Evolutionary conservation across 2,329 filamentous ascomycete species (phyloP).

Genomic region (Nigrospora sphaerica): DNA sequence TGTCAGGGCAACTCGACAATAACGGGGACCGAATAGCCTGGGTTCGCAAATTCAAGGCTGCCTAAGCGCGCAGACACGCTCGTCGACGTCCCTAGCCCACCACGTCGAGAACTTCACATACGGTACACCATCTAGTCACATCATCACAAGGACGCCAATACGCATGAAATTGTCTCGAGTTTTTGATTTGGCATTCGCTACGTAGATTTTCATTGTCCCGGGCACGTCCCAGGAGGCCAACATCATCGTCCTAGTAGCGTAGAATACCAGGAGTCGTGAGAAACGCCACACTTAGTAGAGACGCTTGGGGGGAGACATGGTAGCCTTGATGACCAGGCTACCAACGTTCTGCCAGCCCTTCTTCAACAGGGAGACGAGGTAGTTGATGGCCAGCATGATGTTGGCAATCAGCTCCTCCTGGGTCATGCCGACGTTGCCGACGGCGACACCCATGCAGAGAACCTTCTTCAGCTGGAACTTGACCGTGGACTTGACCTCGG

Average conservation of each 20-base stretch:
- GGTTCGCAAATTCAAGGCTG: too few species aligned
- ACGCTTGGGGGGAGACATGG: slow-evolving; percentile 98
- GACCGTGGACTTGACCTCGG: slow-evolving; percentile 99
- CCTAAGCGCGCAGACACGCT: too few species aligned
- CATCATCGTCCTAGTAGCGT: too few species aligned
- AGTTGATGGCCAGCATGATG: slow-evolving; percentile 99
- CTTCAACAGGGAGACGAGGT: slow-evolving; percentile 98
- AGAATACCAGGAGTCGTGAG: too few species aligned
- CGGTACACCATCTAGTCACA: too few species aligned
- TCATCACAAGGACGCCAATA: too few species aligned
- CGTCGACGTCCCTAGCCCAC: too few species aligned
- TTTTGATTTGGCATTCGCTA: neutral
- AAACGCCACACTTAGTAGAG: slow-evolving; percentile 65
- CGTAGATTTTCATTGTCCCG: neutral
- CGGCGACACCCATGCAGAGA: slow-evolving; percentile 98
- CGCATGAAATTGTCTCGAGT: neutral
- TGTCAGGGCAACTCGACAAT: too few species aligned
- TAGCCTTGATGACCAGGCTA: slow-evolving; percentile 99
- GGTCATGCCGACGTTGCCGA: slow-evolving; percentile 97
- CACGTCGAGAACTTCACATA: too few species aligned
- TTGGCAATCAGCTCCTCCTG: slow-evolving; percentile 94
- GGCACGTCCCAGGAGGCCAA: too few species aligned
- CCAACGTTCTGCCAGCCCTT: slow-evolving; percentile 99
- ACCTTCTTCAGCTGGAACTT: slow-evolving; percentile 99
- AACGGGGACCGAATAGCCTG: too few species aligned